Evolutionary conservation across 139 green algal species (phyloP).

Genomic region (Tetradesmus obliquus): DNA sequence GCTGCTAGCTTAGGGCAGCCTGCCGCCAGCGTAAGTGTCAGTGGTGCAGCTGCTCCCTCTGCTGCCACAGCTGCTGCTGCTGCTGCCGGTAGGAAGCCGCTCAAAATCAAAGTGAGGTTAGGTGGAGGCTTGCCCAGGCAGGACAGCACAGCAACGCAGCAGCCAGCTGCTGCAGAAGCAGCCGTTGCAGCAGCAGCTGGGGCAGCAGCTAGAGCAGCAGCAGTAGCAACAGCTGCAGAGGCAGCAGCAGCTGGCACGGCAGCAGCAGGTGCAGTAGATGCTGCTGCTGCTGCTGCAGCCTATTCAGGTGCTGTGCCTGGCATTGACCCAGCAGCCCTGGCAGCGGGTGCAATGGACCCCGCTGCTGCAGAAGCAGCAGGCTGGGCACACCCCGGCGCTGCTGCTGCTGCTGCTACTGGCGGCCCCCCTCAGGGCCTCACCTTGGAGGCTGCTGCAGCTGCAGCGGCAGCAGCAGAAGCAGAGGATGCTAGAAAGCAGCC

Average conservation of each 20-base stretch:
- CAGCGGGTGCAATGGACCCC: not conserved
- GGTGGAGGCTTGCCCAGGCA: not conserved
- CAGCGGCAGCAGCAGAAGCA: not conserved
- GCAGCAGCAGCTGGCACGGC: not conserved
- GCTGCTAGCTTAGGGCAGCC: constrained; percentile 18
- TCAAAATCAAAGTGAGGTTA: constrained; percentile 36
- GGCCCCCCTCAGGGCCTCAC: not conserved
- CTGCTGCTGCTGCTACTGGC: not conserved
- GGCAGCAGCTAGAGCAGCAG: not conserved
- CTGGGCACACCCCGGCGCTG: not conserved
- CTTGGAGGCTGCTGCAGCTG: not conserved
- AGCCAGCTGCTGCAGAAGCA: not conserved
- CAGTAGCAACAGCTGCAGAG: not conserved
- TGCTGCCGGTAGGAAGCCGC: not conserved
- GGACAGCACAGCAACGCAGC: not conserved
- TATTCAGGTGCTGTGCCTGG: not conserved
- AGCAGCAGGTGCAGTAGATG: not conserved
- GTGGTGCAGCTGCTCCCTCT: constrained; percentile 1
- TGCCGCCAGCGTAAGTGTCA: not conserved
- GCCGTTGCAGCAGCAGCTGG: not conserved
- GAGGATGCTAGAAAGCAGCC: not conserved
- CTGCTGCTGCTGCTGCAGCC: not conserved
- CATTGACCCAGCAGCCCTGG: not conserved
- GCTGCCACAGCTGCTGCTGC: not conserved
- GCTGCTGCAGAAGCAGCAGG: not conserved